These are phyloP conservation scores for Stemphylium beticola DNA, from an alignment of 2,329 filamentous ascomycete species.

Conservation along the genomic window DNA sequence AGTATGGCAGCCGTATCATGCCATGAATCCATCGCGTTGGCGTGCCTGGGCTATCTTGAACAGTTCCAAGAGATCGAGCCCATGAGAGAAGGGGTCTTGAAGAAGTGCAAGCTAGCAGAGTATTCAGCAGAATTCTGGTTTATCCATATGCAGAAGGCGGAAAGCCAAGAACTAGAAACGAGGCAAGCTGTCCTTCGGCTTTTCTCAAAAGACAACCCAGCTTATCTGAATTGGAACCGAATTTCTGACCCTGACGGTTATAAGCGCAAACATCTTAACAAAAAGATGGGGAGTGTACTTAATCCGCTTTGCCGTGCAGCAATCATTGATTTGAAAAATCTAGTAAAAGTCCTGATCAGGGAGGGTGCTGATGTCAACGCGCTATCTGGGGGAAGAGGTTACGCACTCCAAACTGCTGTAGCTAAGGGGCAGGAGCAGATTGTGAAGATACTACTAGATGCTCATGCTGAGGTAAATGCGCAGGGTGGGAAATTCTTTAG, in stretches of 20 bases:
- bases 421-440: slow-evolving; percentile 22
- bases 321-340: slow-evolving; percentile 18
- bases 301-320: slow-evolving; percentile 32
- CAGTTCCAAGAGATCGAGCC: slow-evolving; percentile 21
- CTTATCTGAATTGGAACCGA: slow-evolving; percentile 28
- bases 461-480: slow-evolving; percentile 20
- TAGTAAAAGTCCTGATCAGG: slow-evolving; percentile 19
- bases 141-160: slow-evolving; percentile 23
- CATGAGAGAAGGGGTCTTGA: slow-evolving; percentile 6
- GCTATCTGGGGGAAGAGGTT: slow-evolving; percentile 14
- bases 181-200: slow-evolving; percentile 15
- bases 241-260: slow-evolving; percentile 20
- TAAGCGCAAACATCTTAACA: neutral
- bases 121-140: slow-evolving; percentile 41
- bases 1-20: slow-evolving; percentile 29
- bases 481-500: slow-evolving; percentile 14
- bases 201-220: slow-evolving; percentile 12
- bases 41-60: slow-evolving; percentile 36
- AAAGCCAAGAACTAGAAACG: slow-evolving; percentile 11
- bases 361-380: slow-evolving; percentile 27
- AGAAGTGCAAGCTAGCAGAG: slow-evolving; percentile 24
- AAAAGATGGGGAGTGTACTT: too few species aligned
- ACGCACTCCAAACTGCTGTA: slow-evolving; percentile 31
- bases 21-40: slow-evolving; percentile 26
- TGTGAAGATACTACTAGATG: slow-evolving; percentile 23